Base-by-base conservation (phyloP, 306 rosid species). In the Gastrolobium bilobum region DNA sequence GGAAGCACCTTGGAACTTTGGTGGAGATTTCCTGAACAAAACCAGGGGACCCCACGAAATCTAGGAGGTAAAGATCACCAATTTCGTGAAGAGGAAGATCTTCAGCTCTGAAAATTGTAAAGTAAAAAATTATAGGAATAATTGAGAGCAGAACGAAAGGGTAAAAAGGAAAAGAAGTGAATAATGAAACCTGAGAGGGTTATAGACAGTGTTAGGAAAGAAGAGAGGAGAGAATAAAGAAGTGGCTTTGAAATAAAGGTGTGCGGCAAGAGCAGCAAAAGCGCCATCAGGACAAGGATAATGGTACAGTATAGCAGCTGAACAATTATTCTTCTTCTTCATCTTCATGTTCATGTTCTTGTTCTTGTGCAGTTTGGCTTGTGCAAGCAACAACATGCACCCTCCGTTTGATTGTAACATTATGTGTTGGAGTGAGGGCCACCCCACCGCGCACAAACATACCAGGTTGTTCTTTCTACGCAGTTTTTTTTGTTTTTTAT, bases 211-310 rank as follows among this genome's bases (percentile, higher is more conserved):
- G 82, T 87, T 92, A 83, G 96, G 98, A 70, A 95, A 89, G 89
- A 91, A 94, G 54, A 86, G 84, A 61, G 79, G 75, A 3, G 89
- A 68, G 3, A 81, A 14, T 5, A 6, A 60, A 5, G 90, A 88
- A 51, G 85, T 56, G 60, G 94, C 86, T 47, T 96, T 88, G 85
- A 89, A 95, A 80, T 83, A 92, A 53, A 95, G 90, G 77, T 90
- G 95, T 39, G 99, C 99, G 1, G 98, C 97, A 13, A 94, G 85
- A 29, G 99, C 97, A 35, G 99, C 93, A 58, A 89, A 91, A 14
- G 77, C 95, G 4, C 97, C 97, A 87, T 94, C 99, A 1, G 97
- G 97, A 68, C 99, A 94, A 0, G 97, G 97, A 33, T 92, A 92
- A 78, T 92, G 99, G 68, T 94, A 92, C 0, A 94, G 88, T 71